Evolutionary conservation across 1,139 yeast genomes (phyloP), one percentile per base, ranked within the genome.

Genomic region (Pichia sp.): DNA sequence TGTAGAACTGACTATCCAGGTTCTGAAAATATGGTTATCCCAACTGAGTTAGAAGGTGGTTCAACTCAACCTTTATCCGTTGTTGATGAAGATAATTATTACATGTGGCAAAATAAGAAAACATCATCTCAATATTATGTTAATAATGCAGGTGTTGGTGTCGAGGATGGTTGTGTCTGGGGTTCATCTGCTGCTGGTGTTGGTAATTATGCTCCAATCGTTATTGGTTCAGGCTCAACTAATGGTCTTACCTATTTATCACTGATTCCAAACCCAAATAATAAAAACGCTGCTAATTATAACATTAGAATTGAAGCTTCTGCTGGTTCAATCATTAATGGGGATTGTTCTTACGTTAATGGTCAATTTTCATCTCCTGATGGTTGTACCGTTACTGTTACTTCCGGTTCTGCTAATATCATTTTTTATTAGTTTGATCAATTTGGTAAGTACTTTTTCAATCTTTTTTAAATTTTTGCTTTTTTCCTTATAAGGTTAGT

Each of bases 1-100:
- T 89, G 98, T 74, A 82, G 96, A 72, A 91, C 98, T 49, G 97
- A 91, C 66, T 91, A 91, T 76, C 98, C 97, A 58, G 97, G 97
- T 70, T 82, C 96, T 50, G 98, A 91, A 73, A 88, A 87, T 75
- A 91, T 91, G 97, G 89, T 80, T 56, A 74, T 89, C 50, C 97
- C 97, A 62, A 89, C 96, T 48, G 68, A 78, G 46, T 84, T 89
- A 42, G 64, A 64, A 31, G 86, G 82, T 48, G 95, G 95, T 55
- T 61, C 69, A 32, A 54, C 74, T 31, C 68, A 74, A 56, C 81
- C 84, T 39, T 71, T 86, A 55, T 72, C 95, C 41, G 93, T 82
- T 51, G 95, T 88, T 51, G 76, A 88, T 63, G 78, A 80, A 63
- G 78, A 67, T 57, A 60, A 69, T 49, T 89, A 89, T 77, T 91